Evolutionary conservation across 768 basidiomycete species (phyloP).

Genomic region (Mycena galopus): DNA sequence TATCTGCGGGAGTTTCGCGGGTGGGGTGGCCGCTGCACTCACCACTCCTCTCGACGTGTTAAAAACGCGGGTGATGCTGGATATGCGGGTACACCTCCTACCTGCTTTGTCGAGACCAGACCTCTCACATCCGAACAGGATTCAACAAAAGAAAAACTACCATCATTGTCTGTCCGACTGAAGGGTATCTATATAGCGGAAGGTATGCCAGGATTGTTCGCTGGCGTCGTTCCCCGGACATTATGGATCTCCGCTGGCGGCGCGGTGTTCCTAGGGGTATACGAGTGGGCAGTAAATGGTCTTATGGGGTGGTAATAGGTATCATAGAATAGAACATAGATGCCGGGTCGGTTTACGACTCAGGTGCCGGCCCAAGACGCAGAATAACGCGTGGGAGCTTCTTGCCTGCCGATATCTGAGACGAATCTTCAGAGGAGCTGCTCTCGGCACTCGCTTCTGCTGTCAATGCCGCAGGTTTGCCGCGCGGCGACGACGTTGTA

Average conservation of each 20-base stretch:
- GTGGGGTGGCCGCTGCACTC: constrained; percentile 87
- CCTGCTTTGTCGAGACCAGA: background rate
- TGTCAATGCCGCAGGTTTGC: background rate
- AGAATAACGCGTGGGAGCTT: constrained; percentile 51
- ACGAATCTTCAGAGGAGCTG: constrained; percentile 23
- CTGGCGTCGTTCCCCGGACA: constrained; percentile 91
- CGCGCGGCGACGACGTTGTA: constrained; percentile 36
- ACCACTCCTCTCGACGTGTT: constrained; percentile 97
- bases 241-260: constrained; percentile 98
- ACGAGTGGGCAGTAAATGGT: constrained; percentile 81
- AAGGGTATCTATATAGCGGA: constrained; percentile 77
- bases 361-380: constrained; percentile 46
- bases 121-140: constrained; percentile 51
- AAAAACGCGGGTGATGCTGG: constrained; percentile 98
- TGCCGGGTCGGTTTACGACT: background rate
- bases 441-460: constrained; percentile 4
- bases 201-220: constrained; percentile 82
- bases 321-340: constrained; percentile 10
- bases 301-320: constrained; percentile 52
- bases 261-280: constrained; percentile 97
- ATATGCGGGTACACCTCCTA: constrained; percentile 72
- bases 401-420: constrained; percentile 28
- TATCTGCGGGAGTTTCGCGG: constrained; percentile 90
- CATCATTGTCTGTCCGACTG: constrained; percentile 70
- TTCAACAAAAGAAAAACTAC: constrained; percentile 59